These are phyloP conservation scores for Prorocentrum cordatum DNA, from an alignment of 169 alveolate genomes.

Conservation along the genomic window DNA sequence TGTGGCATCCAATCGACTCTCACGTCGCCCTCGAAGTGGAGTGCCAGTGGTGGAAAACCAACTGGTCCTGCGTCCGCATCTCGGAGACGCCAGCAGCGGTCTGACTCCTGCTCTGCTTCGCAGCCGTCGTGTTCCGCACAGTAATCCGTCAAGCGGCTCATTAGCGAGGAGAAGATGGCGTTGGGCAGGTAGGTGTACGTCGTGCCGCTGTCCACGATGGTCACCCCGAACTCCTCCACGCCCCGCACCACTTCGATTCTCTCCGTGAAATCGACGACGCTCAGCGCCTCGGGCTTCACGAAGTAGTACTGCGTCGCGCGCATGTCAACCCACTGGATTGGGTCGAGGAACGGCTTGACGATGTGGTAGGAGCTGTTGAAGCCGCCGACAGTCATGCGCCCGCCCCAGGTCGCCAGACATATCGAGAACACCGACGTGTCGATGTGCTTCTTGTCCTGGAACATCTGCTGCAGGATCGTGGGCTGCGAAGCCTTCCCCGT, in stretches of 20 bases:
- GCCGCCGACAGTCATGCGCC: slow-evolving; percentile 75
- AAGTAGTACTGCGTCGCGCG: slow-evolving; percentile 27
- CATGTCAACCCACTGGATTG: slow-evolving; percentile 27
- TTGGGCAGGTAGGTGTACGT: slow-evolving; percentile 61
- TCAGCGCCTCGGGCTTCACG: not conserved
- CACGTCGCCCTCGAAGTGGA: not conserved
- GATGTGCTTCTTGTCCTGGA: slow-evolving; percentile 18
- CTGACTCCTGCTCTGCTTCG: slow-evolving; percentile 41
- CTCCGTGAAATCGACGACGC: slow-evolving; percentile 4
- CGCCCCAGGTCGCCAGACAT: slow-evolving; percentile 78
- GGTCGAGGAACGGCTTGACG: not conserved
- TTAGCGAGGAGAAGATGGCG: slow-evolving; percentile 16
- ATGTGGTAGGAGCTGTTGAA: slow-evolving; percentile 56
- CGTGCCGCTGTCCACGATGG: slow-evolving; percentile 77
- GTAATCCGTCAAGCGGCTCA: not conserved
- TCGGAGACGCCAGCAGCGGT: slow-evolving; percentile 34
- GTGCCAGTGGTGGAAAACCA: not conserved
- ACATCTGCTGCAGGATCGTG: slow-evolving; percentile 72
- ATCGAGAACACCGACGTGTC: slow-evolving; percentile 70
- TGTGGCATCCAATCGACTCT: slow-evolving; percentile 54
- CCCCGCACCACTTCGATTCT: slow-evolving; percentile 47
- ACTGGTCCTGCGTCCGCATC: not conserved
- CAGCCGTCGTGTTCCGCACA: slow-evolving; percentile 7
- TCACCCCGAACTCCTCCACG: not conserved
- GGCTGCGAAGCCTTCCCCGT: slow-evolving; percentile 34